These are phyloP conservation scores for Evernia prunastri DNA, from an alignment of 495 filamentous ascomycete genomes.

Conservation along the genomic window DNA sequence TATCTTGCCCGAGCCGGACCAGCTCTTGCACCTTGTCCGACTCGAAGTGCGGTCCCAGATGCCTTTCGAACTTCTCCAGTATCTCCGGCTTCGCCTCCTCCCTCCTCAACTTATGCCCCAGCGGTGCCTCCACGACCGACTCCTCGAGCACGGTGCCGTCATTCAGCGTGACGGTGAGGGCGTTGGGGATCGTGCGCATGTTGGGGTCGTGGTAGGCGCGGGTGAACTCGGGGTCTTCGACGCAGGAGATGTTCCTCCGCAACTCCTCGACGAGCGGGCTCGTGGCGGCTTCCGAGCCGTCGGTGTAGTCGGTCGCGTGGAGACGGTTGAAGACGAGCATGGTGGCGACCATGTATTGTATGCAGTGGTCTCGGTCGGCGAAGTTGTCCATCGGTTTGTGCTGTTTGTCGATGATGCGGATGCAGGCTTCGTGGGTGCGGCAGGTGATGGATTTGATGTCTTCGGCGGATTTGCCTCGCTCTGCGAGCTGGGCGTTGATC, in stretches of 20 bases:
- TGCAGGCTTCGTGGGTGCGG: conserved; percentile 95
- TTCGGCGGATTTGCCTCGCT: conserved; percentile 80
- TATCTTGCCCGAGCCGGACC: conserved; percentile 65
- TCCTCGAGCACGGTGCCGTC: conserved; percentile 93
- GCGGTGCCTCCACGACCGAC: conserved; percentile 87
- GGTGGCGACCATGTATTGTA: conserved; percentile 96
- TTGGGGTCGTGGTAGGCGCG: conserved; percentile 86
- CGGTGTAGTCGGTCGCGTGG: conserved; percentile 84
- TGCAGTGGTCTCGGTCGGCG: conserved; percentile 97
- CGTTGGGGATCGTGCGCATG: conserved; percentile 94
- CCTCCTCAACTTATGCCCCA: conserved; percentile 84
- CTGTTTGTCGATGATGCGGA: conserved; percentile 99
- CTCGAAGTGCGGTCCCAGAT: conserved; percentile 75
- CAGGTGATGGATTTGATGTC: conserved; percentile 92
- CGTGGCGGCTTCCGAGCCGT: conserved; percentile 84
- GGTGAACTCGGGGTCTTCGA: conserved; percentile 93
- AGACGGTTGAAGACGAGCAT: conserved; percentile 93
- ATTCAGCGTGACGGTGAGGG: conserved; percentile 83
- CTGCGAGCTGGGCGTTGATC: conserved; percentile 73
- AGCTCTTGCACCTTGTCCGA: conserved; percentile 70
- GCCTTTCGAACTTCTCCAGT: conserved; percentile 86
- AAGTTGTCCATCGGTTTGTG: conserved; percentile 99
- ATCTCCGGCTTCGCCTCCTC: conserved; percentile 98
- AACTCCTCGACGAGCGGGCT: conserved; percentile 83
- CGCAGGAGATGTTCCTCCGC: conserved; percentile 84